phyloP scores from a whole-genome alignment of 1,139 yeast genomes.

The Zygosaccharomyces pseudobailii region DNA sequence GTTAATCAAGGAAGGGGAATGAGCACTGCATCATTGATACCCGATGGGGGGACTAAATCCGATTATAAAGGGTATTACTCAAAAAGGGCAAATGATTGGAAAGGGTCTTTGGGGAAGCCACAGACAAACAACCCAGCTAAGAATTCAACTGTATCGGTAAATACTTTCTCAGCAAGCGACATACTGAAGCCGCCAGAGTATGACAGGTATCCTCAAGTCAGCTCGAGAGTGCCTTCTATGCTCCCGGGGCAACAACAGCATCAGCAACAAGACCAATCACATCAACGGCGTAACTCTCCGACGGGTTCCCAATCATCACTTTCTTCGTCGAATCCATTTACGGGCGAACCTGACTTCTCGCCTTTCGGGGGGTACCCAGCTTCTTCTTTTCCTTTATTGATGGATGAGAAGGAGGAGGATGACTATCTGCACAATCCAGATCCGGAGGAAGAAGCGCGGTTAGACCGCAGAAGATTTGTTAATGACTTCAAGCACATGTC shows the following conservation, averaged over 20 bases:
- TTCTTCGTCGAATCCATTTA: constrained; percentile 31
- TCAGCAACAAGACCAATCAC: constrained; percentile 6
- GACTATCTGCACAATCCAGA: constrained; percentile 92
- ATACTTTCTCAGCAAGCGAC: constrained; percentile 22
- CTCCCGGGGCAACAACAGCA: constrained; percentile 23
- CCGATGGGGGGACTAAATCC: constrained; percentile 11
- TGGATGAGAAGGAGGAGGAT: constrained; percentile 89
- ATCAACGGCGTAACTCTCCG: constrained; percentile 15
- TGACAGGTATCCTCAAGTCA: constrained; percentile 55
- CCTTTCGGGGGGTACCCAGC: constrained; percentile 97
- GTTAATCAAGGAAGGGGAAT: constrained; percentile 1
- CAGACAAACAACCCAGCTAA: constrained; percentile 2
- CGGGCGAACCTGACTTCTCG: constrained; percentile 49
- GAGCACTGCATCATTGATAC: constrained; percentile 17
- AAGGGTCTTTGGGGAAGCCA: neutral
- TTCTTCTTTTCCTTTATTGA: constrained; percentile 72
- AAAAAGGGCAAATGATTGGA: constrained; percentile 9
- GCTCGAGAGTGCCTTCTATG: constrained; percentile 44
- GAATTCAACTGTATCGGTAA: constrained; percentile 12
- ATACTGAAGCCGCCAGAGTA: constrained; percentile 46
- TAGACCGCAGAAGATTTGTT: constrained; percentile 58
- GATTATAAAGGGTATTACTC: constrained; percentile 34
- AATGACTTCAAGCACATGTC: constrained; percentile 60
- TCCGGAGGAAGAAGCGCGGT: constrained; percentile 78
- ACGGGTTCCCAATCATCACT: constrained; percentile 31